Evolutionary conservation across 2,329 filamentous ascomycete genomes (phyloP).

Genomic region (Cytospora schulzeri): DNA sequence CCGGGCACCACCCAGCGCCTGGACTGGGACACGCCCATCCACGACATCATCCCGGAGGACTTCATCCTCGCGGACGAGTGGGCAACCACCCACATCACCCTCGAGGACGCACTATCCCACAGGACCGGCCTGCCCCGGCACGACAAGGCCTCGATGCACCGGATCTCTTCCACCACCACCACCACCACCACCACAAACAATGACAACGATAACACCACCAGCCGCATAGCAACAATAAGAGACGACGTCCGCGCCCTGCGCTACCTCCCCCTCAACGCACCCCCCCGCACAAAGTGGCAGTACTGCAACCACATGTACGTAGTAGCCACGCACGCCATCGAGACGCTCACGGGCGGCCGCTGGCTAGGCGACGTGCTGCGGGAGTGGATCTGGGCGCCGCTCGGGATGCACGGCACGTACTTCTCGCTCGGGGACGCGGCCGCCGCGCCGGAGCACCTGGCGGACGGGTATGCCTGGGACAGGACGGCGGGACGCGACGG

Average conservation of each 20-base stretch:
- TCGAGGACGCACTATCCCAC: conserved; percentile 57
- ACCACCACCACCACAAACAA: no score
- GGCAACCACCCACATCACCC: conserved; percentile 48
- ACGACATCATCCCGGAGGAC: conserved; percentile 50
- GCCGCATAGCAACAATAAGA: conserved; percentile 36
- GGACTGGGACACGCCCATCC: conserved; percentile 49
- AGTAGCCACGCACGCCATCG: conserved; percentile 47
- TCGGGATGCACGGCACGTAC: conserved; percentile 48
- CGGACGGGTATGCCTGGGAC: conserved; percentile 47
- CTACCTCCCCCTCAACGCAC: conserved; percentile 43
- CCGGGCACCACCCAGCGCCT: conserved; percentile 37
- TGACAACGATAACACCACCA: conserved; percentile 34
- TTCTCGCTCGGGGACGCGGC: conserved; percentile 37
- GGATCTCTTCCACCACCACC: no score
- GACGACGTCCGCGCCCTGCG: conserved; percentile 45
- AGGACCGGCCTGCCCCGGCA: conserved; percentile 51
- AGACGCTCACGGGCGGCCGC: conserved; percentile 43
- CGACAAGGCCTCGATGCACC: conserved; percentile 38
- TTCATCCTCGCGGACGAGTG: conserved; percentile 45
- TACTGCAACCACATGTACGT: conserved; percentile 59
- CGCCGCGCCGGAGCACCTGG: conserved; percentile 37
- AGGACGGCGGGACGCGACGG: no score
- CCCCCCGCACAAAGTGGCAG: conserved; percentile 45
- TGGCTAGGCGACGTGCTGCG: conserved; percentile 44
- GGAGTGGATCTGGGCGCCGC: conserved; percentile 44